These are phyloP conservation scores for Penicillium parvum DNA, from an alignment of 495 filamentous ascomycete genomes.

Conservation along the genomic window DNA sequence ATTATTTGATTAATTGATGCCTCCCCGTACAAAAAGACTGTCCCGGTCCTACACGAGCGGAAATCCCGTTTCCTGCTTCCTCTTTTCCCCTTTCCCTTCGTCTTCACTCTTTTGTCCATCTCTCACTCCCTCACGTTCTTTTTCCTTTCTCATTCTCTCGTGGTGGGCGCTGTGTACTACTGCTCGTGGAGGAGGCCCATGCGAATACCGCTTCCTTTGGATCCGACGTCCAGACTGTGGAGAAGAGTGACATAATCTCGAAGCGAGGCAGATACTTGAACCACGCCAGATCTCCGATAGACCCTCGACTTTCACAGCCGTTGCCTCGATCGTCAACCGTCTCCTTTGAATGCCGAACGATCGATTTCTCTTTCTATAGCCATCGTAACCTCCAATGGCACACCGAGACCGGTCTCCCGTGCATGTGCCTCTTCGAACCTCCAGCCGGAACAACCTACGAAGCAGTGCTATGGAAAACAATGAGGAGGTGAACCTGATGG, in stretches of 20 bases:
- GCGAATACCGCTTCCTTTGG: neutral
- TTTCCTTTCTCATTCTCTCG: neutral
- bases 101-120: neutral
- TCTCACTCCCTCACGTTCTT: neutral
- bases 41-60: no score
- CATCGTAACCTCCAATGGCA: slow-evolving; percentile 9
- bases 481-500: slow-evolving; percentile 14
- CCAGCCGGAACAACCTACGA: slow-evolving; percentile 23
- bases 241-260: neutral
- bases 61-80: neutral
- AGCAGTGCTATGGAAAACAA: slow-evolving; percentile 15
- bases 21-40: no score
- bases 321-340: no score
- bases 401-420: slow-evolving; percentile 19
- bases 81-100: neutral
- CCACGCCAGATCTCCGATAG: no score
- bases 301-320: neutral
- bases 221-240: slow-evolving; percentile 3
- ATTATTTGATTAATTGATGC: no score
- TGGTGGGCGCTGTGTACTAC: neutral
- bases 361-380: neutral
- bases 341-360: neutral
- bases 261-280: neutral
- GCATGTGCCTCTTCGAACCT: slow-evolving; percentile 30
- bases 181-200: slow-evolving; percentile 8